Evolutionary conservation across 2,329 filamentous ascomycete genomes (phyloP).

Genomic region (Talaromyces sp.): DNA sequence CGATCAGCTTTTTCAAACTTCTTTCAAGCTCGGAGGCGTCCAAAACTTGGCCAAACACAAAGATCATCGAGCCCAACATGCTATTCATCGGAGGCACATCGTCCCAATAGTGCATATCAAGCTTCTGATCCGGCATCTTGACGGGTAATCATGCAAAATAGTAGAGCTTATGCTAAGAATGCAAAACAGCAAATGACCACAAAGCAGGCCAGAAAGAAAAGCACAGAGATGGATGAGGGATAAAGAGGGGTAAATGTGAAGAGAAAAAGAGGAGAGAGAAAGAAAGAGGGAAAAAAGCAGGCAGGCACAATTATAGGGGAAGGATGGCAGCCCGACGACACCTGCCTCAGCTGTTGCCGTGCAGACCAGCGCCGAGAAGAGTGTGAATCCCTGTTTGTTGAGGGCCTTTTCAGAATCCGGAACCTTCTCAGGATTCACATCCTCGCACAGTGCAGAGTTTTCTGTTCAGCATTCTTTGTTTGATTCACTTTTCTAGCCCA

Average conservation of each 20-base stretch:
- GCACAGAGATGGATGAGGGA: not conserved
- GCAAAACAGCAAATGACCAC: not conserved
- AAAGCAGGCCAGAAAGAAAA: not conserved
- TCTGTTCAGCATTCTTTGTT: not conserved
- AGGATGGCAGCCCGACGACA: too few relatives aligned
- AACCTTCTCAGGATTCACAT: not conserved
- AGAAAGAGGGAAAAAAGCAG: not conserved
- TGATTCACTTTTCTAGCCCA: not conserved
- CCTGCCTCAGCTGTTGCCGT: too few relatives aligned
- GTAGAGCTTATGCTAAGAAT: not conserved
- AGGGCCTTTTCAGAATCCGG: not conserved
- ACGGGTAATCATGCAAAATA: not conserved
- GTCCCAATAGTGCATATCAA: conserved; percentile 1
- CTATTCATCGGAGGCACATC: not conserved
- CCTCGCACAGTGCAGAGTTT: not conserved
- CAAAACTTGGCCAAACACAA: not conserved
- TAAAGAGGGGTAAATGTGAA: not conserved
- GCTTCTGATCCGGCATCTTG: not conserved
- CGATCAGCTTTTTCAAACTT: not conserved
- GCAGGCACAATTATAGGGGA: too few relatives aligned
- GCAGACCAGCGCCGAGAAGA: too few relatives aligned
- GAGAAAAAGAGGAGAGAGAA: not conserved
- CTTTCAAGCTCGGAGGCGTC: not conserved
- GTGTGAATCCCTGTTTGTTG: not conserved
- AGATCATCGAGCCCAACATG: conserved; percentile 3